A percentile compares a stretch with the other conserved stretches of the same genome.
These are phyloP conservation scores for Odonthalia washingtoniensis DNA, from an alignment of 31 red algal genomes.

Conservation along the genomic window DNA sequence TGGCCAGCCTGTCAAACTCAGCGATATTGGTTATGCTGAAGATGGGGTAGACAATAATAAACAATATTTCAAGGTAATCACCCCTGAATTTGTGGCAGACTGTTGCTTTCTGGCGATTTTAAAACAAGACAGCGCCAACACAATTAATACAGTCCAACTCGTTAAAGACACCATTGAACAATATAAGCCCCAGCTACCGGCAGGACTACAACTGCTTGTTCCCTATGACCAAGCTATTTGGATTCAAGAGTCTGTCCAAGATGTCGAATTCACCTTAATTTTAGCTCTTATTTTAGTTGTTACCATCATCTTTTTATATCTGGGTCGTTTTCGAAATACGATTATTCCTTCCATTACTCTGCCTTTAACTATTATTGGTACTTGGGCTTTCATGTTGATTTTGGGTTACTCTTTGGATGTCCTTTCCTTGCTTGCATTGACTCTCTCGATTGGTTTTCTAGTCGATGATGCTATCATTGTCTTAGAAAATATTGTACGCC, in stretches of 20 bases:
- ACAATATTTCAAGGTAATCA: conserved; percentile 5
- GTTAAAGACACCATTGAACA: conserved; percentile 1
- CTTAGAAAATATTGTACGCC: conserved; percentile 3
- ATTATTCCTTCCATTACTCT: conserved; percentile 17
- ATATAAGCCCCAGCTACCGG: neutral
- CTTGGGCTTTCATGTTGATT: neutral
- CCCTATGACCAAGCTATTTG: conserved; percentile 3
- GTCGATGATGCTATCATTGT: conserved; percentile 37
- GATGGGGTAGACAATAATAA: neutral
- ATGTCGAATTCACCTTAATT: neutral
- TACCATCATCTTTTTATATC: conserved; percentile 10
- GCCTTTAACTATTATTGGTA: conserved; percentile 11
- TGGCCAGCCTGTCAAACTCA: neutral
- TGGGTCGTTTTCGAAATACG: neutral
- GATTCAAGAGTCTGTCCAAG: neutral
- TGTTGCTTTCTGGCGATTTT: neutral
- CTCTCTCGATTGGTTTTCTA: conserved; percentile 13
- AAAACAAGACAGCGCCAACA: conserved; percentile 3
- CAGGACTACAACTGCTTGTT: neutral
- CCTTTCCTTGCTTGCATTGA: conserved; percentile 10
- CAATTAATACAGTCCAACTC: conserved; percentile 14
- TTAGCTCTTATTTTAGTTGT: conserved; percentile 1
- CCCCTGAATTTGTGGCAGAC: neutral
- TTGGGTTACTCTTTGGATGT: conserved; percentile 21
- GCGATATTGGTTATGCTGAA: conserved; percentile 3